Conservation (phyloP, 805 yeast genomes). For the Lipomyces mesembrius region DNA sequence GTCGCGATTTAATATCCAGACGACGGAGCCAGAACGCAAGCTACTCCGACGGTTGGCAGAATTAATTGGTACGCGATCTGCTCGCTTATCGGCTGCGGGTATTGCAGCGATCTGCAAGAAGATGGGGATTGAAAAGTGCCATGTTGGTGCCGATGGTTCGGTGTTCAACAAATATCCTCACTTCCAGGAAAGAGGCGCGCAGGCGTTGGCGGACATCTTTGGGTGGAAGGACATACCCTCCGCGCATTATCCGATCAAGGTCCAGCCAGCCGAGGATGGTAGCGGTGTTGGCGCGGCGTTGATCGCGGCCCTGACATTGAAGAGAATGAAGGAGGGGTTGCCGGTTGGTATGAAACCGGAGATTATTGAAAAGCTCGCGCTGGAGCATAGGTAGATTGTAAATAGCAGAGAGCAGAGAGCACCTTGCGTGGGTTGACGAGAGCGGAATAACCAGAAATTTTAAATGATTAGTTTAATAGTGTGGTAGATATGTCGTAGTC, state of each 20-base stretch:
- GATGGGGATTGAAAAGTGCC: slow-evolving; percentile 69
- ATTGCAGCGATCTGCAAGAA: slow-evolving; percentile 91
- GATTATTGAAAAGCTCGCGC: neutral
- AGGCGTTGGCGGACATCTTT: slow-evolving; percentile 84
- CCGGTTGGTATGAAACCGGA: slow-evolving; percentile 29
- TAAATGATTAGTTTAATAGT: neutral
- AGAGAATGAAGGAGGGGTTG: slow-evolving; percentile 51
- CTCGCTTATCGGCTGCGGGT: slow-evolving; percentile 92
- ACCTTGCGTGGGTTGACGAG: neutral
- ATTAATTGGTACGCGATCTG: slow-evolving; percentile 87
- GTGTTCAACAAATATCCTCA: slow-evolving; percentile 93
- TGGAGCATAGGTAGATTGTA: neutral
- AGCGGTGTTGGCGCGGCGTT: slow-evolving; percentile 99
- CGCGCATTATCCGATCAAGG: slow-evolving; percentile 75
- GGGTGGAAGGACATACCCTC: slow-evolving; percentile 64
- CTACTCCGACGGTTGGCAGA: slow-evolving; percentile 82
- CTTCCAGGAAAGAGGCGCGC: slow-evolving; percentile 86
- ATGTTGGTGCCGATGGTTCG: slow-evolving; percentile 97
- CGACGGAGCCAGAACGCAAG: slow-evolving; percentile 79
- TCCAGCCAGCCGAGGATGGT: slow-evolving; percentile 96
- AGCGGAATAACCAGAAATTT: neutral
- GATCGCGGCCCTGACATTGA: slow-evolving; percentile 91
- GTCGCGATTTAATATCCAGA: slow-evolving; percentile 60
- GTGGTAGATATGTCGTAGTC: neutral
- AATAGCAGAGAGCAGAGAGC: neutral